Percentiles rank a stretch among this genome's conserved stretches.
These are phyloP conservation scores for Colletotrichum costaricense DNA, from an alignment of 2,329 filamentous ascomycete species.

Conservation along the genomic window DNA sequence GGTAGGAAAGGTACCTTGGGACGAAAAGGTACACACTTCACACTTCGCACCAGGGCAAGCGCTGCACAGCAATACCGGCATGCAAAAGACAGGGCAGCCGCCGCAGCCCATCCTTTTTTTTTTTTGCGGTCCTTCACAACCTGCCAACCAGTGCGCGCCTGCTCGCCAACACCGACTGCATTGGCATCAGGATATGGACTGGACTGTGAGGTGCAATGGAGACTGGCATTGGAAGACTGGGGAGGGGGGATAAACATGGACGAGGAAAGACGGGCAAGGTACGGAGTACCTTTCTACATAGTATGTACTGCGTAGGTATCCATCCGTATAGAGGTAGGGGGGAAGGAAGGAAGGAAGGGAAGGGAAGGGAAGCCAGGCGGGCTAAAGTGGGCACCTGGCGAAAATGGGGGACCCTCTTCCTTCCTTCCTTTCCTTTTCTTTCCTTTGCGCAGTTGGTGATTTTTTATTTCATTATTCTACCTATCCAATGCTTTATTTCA, in stretches of 20 bases:
- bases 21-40: not conserved
- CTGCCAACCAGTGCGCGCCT: not conserved
- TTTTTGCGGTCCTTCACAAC: not conserved
- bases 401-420: constrained; percentile 6
- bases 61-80: not conserved
- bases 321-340: not conserved
- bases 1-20: constrained; percentile 11
- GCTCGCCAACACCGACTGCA: not conserved
- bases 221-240: not conserved
- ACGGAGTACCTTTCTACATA: too few relatives aligned
- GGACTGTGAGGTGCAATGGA: too few relatives aligned
- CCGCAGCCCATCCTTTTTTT: not conserved
- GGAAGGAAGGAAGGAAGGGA: not conserved
- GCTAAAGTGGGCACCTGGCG: constrained; percentile 25
- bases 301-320: too few relatives aligned
- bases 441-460: constrained; percentile 8
- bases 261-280: not conserved
- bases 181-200: not conserved
- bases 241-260: not conserved
- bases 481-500: not conserved
- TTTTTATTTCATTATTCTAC: not conserved
- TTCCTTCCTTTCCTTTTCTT: not conserved
- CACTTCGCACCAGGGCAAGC: not conserved
- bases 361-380: constrained; percentile 11
- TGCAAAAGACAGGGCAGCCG: not conserved